Evolutionary conservation across 2,329 filamentous ascomycete genomes (phyloP).

Genomic region (Calycina herbarum): DNA sequence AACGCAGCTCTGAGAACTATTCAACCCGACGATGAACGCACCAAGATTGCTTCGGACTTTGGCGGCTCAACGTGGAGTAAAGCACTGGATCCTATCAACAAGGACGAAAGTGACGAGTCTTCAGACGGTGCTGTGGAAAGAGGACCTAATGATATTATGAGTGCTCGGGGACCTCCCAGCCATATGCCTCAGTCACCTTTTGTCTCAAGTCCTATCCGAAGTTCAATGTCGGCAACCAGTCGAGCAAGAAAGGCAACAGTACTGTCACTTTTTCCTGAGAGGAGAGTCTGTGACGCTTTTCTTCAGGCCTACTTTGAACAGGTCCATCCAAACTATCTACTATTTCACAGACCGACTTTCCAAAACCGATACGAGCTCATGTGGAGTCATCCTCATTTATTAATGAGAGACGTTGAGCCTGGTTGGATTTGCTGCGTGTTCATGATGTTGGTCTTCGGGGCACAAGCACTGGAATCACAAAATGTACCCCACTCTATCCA

Average conservation of each 20-base stretch:
- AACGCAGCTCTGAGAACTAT: conserved; percentile 26
- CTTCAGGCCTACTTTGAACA: conserved; percentile 43
- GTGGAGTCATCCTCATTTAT: conserved; percentile 33
- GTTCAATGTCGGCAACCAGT: conserved; percentile 16
- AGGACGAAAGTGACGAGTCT: conserved; percentile 31
- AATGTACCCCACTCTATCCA: conserved; percentile 35
- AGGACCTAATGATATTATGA: neutral
- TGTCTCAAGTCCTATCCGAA: conserved; percentile 23
- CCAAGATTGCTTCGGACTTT: conserved; percentile 33
- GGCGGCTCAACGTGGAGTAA: conserved; percentile 35
- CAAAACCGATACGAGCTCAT: conserved; percentile 41
- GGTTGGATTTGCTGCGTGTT: conserved; percentile 45
- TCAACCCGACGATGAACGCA: conserved; percentile 30
- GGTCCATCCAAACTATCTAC: conserved; percentile 42
- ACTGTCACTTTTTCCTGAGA: conserved; percentile 37
- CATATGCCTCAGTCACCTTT: conserved; percentile 18
- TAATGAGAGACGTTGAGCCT: conserved; percentile 39
- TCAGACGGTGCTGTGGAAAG: conserved; percentile 25
- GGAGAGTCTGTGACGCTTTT: conserved; percentile 41
- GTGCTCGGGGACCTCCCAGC: neutral
- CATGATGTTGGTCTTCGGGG: conserved; percentile 44
- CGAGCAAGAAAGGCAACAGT: conserved; percentile 26
- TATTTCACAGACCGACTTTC: conserved; percentile 45
- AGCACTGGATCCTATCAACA: conserved; percentile 33
- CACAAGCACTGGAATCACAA: conserved; percentile 39